phyloP scores from a whole-genome alignment of 2,329 filamentous ascomycete genomes.

The Periglandula ipomoeae region DNA sequence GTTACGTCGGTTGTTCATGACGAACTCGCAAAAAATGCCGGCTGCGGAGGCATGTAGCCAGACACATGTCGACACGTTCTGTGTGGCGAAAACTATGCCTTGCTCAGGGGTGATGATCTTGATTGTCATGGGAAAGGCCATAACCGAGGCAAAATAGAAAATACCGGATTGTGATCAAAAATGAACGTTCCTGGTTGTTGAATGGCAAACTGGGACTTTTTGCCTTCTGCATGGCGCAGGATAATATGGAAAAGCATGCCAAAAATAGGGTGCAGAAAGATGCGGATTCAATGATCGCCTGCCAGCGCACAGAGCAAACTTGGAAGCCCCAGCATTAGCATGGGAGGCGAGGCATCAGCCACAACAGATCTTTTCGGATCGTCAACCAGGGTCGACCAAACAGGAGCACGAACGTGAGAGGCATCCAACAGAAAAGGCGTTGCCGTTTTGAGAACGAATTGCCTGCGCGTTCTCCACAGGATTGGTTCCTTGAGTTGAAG shows the following conservation, averaged over 20 bases:
- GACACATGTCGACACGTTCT: neutral
- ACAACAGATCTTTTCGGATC: neutral
- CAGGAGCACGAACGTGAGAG: neutral
- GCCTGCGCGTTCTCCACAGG: no score
- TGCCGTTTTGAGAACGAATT: neutral
- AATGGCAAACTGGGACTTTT: neutral
- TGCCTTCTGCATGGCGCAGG: neutral
- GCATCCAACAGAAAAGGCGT: neutral
- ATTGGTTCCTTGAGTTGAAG: no score
- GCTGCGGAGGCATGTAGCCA: neutral
- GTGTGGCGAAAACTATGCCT: no score
- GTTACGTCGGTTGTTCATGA: neutral
- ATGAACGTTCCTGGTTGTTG: no score
- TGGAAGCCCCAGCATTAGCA: no score
- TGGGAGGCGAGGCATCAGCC: neutral
- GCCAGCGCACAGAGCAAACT: no score
- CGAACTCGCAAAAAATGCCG: neutral
- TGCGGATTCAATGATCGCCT: no score
- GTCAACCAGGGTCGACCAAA: neutral
- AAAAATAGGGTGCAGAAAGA: neutral
- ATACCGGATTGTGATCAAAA: no score
- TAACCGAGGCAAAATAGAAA: no score
- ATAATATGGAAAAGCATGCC: neutral
- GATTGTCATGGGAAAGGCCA: neutral
- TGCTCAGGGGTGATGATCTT: no score